Percentiles rank a stretch among this genome's conserved stretches.
Evolutionary conservation across 306 rosid species (phyloP).

Genomic region (Cicer bijugum): DNA sequence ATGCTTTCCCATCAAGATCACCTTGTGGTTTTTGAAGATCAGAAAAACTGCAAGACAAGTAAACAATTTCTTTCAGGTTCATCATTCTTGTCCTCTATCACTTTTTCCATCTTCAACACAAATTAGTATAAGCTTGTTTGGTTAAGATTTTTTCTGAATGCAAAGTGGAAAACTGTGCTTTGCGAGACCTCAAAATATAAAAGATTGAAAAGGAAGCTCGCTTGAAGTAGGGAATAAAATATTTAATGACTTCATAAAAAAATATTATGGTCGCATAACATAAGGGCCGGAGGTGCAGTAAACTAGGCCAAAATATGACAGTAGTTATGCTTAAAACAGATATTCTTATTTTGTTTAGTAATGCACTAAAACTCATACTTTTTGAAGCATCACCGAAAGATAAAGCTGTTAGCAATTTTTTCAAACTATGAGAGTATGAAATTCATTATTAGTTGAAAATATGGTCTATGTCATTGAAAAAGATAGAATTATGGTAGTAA

Average conservation of each 20-base stretch:
- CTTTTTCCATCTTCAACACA: background rate
- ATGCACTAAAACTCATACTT: background rate
- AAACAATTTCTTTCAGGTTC: conserved; percentile 28
- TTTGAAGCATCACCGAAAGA: background rate
- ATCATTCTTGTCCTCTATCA: conserved; percentile 10
- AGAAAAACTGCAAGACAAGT: conserved; percentile 70
- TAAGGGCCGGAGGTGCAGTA: too few relatives aligned
- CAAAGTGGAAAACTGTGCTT: background rate
- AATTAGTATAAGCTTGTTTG: background rate
- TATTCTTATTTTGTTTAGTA: too few relatives aligned
- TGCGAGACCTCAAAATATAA: background rate
- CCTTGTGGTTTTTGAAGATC: conserved; percentile 84
- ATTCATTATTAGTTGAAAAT: conserved; percentile 20
- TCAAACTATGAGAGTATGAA: conserved; percentile 13
- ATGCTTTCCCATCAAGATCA: conserved; percentile 89
- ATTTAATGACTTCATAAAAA: background rate
- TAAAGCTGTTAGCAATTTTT: background rate
- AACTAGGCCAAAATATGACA: too few relatives aligned
- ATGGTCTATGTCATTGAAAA: background rate
- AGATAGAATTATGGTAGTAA: background rate
- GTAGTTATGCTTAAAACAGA: background rate
- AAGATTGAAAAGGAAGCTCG: background rate
- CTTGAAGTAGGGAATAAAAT: background rate
- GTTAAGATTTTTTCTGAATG: background rate
- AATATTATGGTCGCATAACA: too few relatives aligned